A percentile compares a stretch with the other conserved stretches of the same genome.
These are phyloP conservation scores for Plasmodium blacklocki DNA, from an alignment of 169 alveolate genomes.

Conservation along the genomic window DNA sequence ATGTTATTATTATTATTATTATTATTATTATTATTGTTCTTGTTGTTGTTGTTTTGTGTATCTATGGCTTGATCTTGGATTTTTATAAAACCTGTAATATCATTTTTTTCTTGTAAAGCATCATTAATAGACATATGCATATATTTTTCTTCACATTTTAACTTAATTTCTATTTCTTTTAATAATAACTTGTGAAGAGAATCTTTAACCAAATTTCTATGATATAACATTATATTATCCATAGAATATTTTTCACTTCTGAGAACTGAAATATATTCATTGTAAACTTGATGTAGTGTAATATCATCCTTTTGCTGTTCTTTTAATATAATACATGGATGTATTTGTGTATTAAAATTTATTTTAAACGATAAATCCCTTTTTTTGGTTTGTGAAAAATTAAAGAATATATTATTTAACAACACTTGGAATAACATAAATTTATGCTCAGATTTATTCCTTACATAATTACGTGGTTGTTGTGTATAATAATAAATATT, in stretches of 20 bases:
- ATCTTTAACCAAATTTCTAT: conserved; percentile 22
- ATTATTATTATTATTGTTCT: neutral
- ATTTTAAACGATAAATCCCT: conserved; percentile 50
- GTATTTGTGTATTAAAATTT: conserved; percentile 36
- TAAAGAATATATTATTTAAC: conserved; percentile 64
- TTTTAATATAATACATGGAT: conserved; percentile 52
- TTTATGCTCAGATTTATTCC: conserved; percentile 56
- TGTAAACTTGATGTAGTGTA: conserved; percentile 50
- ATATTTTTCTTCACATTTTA: neutral
- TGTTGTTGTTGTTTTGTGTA: neutral
- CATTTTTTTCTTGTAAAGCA: neutral
- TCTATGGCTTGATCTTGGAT: neutral
- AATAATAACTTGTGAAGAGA: conserved; percentile 28
- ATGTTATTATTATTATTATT: neutral
- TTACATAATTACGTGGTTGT: conserved; percentile 39
- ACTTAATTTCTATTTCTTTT: conserved; percentile 9
- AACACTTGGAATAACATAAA: conserved; percentile 66
- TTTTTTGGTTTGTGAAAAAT: conserved; percentile 44
- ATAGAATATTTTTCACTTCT: conserved; percentile 30
- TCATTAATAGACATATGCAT: neutral
- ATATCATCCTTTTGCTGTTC: conserved; percentile 39
- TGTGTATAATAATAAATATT: conserved; percentile 46
- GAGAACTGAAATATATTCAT: conserved; percentile 10
- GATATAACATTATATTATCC: conserved; percentile 61
- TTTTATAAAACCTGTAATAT: neutral